Base-by-base conservation (phyloP, 2,329 filamentous ascomycete genomes). In the Fusarium decemcellulare region DNA sequence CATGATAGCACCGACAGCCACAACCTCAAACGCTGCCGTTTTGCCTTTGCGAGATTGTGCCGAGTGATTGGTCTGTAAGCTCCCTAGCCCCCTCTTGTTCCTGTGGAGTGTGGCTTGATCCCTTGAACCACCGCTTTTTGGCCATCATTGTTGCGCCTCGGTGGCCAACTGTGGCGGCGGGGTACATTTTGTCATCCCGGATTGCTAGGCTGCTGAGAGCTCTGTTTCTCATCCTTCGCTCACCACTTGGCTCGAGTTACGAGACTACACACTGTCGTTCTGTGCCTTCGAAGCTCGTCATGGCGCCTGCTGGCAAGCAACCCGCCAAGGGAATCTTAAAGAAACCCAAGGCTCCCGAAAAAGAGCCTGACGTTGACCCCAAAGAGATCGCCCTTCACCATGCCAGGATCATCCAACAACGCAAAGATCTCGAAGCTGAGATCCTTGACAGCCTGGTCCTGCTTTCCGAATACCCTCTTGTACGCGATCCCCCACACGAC, bases 351-450 rank as follows among this genome's bases (percentile, higher is more conserved):
- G 59, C 71, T 14, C 61, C 52, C 52, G 42, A 71, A 43, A 63
- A 73, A 59, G 74, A 78, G 40, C 73, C 77, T 53, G 64, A 74
- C 40, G 62, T 67, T 30, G 82, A 83, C 74, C 85, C 82, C 59
- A 84, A 83, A 63, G 87, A 91, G 63, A 87, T 93, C 59, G 95
- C 94, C 52, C 82, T 96, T 63, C 89, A 94, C 75, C 94, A 98
- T 83, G 95, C 95, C 43, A 87, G 87, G 71, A 88, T 93, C 58
- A 90, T 98, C 54, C 92, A 97, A 80, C 87, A 93, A 72, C 93
- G 92, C 76, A 97, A 95, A 79, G 89, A 92, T 51, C 86, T 93
- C 70, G 92, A 97, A 81, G 82, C 88, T 40, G 82, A 90, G 67
- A 95, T 98, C 69, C 85, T 95, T 59, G 86, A 91, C 70, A 86